These are phyloP conservation scores for Aureobasidium zeae DNA, from an alignment of 2,329 filamentous ascomycete genomes.

Conservation along the genomic window DNA sequence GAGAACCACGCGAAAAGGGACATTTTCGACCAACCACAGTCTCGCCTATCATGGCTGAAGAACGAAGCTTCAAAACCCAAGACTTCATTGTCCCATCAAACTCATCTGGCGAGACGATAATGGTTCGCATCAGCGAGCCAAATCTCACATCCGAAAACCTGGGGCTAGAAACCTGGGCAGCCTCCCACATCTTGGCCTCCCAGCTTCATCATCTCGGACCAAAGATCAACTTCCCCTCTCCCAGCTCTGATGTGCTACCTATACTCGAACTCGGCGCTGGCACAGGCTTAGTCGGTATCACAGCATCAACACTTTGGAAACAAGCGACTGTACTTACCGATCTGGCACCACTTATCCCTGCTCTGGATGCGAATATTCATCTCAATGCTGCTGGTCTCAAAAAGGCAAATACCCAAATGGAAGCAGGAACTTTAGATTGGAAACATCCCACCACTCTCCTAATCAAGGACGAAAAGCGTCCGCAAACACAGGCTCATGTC, in stretches of 20 bases:
- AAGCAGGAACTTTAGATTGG: conserved; percentile 33
- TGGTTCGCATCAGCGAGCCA: conserved; percentile 17
- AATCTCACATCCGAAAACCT: conserved; percentile 28
- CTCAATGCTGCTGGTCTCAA: conserved; percentile 23
- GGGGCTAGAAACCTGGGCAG: conserved; percentile 32
- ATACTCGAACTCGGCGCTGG: conserved; percentile 33
- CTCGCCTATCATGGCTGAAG: background rate
- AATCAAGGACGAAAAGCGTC: conserved; percentile 1
- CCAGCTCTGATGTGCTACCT: conserved; percentile 17
- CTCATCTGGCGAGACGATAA: background rate
- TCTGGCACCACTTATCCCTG: conserved; percentile 27
- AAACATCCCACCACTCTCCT: conserved; percentile 23
- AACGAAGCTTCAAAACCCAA: conserved; percentile 5
- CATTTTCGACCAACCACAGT: too few species aligned
- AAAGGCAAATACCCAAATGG: conserved; percentile 15
- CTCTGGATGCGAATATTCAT: conserved; percentile 27
- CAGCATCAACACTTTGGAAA: conserved; percentile 28
- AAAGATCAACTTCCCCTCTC: conserved; percentile 15
- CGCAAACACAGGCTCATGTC: conserved; percentile 18
- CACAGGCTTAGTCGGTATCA: conserved; percentile 31
- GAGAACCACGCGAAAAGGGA: too few species aligned
- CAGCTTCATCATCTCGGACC: conserved; percentile 27
- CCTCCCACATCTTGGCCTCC: conserved; percentile 30
- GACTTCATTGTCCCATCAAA: conserved; percentile 8
- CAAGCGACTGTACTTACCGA: conserved; percentile 28